phyloP scores from a whole-genome alignment of 1,139 yeast species.

The Candida smagusa region DNA sequence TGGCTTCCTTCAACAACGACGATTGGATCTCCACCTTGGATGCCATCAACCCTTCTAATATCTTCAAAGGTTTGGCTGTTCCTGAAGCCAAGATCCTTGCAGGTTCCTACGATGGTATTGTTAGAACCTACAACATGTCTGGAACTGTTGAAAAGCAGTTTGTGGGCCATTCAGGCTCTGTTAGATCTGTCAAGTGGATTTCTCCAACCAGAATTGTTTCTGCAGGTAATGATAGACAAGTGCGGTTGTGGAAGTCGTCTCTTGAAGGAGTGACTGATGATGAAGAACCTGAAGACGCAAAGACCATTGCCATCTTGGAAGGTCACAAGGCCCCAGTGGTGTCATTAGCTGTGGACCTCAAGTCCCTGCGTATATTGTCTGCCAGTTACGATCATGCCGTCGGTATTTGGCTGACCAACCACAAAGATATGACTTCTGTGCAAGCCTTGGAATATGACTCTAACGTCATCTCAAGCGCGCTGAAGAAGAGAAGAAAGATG shows the following conservation, averaged over 20 bases:
- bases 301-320: constrained; percentile 76
- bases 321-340: constrained; percentile 90
- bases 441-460: constrained; percentile 55
- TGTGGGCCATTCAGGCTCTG: constrained; percentile 84
- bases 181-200: constrained; percentile 77
- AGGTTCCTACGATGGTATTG: constrained; percentile 94
- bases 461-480: constrained; percentile 63
- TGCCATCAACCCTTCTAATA: constrained; percentile 31
- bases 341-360: constrained; percentile 58
- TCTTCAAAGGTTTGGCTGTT: constrained; percentile 3
- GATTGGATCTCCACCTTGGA: constrained; percentile 92
- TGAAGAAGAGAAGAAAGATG: constrained; percentile 84
- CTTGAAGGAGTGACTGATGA: constrained; percentile 35
- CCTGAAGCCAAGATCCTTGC: constrained; percentile 59
- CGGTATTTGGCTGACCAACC: constrained; percentile 85
- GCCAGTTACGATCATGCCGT: constrained; percentile 82
- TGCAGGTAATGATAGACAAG: constrained; percentile 84
- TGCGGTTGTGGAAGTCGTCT: constrained; percentile 82
- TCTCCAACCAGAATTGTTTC: constrained; percentile 74
- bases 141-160: constrained; percentile 83
- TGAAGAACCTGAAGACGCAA: constrained; percentile 49
- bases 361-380: constrained; percentile 63
- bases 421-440: constrained; percentile 77
- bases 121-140: constrained; percentile 79
- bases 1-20: constrained; percentile 85